phyloP scores from a whole-genome alignment of 2,329 filamentous ascomycete genomes.

The Sclerotinia subarctica region DNA sequence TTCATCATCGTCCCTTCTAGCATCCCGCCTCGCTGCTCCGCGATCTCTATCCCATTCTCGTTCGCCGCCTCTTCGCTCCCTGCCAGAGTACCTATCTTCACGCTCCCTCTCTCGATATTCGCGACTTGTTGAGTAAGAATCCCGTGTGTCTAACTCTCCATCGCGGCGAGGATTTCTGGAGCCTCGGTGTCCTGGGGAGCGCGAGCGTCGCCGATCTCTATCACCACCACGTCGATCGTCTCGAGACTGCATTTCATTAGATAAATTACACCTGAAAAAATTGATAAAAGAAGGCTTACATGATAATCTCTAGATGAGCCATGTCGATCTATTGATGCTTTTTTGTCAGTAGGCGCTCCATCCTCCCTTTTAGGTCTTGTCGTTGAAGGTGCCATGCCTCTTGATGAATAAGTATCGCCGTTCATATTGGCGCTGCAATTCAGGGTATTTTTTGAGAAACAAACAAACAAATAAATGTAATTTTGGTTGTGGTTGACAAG shows the following conservation, averaged over 20 bases:
- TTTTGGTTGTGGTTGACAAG: constrained; percentile 15
- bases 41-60: constrained; percentile 75
- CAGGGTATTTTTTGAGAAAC: not conserved
- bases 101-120: constrained; percentile 91
- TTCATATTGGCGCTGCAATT: constrained; percentile 59
- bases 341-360: constrained; percentile 39
- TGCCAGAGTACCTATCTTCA: constrained; percentile 82
- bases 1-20: constrained; percentile 66
- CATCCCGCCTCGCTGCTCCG: constrained; percentile 55
- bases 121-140: constrained; percentile 89
- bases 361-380: constrained; percentile 31
- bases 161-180: constrained; percentile 67
- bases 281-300: constrained; percentile 41
- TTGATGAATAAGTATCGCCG: constrained; percentile 76
- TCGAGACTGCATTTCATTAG: constrained; percentile 38
- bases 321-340: constrained; percentile 46
- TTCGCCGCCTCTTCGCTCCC: constrained; percentile 61
- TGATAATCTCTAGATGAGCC: constrained; percentile 50
- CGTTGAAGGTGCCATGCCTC: constrained; percentile 53
- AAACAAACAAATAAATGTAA: not conserved
- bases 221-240: constrained; percentile 44
- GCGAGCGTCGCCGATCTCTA: constrained; percentile 65
- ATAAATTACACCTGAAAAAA: constrained; percentile 5
- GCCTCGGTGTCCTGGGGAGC: constrained; percentile 75
- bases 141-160: constrained; percentile 54